A percentile compares a stretch with the other conserved stretches of the same genome.
These are phyloP conservation scores for Lichina pygmaea DNA, from an alignment of 495 filamentous ascomycete species.

Conservation along the genomic window DNA sequence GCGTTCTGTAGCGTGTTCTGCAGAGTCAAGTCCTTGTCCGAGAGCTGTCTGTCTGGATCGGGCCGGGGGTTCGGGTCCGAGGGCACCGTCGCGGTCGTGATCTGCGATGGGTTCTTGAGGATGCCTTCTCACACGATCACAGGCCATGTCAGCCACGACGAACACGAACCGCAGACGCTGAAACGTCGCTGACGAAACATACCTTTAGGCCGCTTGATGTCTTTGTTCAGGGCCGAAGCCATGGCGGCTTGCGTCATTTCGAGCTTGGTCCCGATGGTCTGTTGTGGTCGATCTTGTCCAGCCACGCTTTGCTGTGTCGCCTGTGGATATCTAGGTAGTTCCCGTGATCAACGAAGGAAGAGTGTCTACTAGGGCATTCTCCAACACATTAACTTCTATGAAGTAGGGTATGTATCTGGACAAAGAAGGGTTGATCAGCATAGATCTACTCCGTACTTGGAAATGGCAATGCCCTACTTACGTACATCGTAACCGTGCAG, in stretches of 20 bases:
- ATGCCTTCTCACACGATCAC: constrained; percentile 32
- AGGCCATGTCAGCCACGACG: background rate
- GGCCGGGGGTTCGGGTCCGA: constrained; percentile 9
- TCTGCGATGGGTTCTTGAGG: constrained; percentile 60
- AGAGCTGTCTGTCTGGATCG: constrained; percentile 17
- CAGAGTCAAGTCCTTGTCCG: constrained; percentile 67
- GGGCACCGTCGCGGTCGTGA: constrained; percentile 15
- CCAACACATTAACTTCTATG: too few species aligned
- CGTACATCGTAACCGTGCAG: too few species aligned
- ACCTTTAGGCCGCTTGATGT: constrained; percentile 4
- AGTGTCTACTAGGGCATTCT: too few species aligned
- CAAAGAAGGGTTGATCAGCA: too few species aligned
- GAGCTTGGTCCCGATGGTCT: too few species aligned
- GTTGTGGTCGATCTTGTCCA: too few species aligned
- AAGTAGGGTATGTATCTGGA: too few species aligned
- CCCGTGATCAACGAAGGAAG: too few species aligned
- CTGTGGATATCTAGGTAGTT: too few species aligned
- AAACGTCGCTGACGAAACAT: background rate
- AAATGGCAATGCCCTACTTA: too few species aligned
- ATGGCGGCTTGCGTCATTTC: background rate
- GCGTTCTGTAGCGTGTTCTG: constrained; percentile 89
- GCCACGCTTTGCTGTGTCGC: too few species aligned
- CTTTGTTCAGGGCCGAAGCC: background rate
- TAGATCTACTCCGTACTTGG: too few species aligned
- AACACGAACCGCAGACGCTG: background rate